Evolutionary conservation across 305 asterid species (phyloP).

Genomic region (Caryopteris hybrid): DNA sequence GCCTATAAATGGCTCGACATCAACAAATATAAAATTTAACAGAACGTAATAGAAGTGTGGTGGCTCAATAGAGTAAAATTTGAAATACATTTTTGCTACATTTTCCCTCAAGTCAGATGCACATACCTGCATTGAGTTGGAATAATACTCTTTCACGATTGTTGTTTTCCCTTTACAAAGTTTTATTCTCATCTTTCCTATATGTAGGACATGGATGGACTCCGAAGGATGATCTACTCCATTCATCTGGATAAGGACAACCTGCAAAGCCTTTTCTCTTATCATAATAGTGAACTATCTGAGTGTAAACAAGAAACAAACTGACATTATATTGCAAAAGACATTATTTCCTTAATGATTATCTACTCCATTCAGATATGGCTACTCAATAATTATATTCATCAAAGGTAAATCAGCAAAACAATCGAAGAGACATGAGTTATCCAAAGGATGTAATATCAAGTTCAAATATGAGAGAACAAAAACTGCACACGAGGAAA

Average conservation of each 20-base stretch:
- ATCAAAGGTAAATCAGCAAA: too few relatives aligned
- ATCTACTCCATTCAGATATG: too few relatives aligned
- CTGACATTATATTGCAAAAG: not conserved
- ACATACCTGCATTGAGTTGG: constrained; percentile 86
- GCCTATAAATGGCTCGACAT: too few relatives aligned
- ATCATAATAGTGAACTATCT: not conserved
- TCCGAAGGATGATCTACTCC: constrained; percentile 63
- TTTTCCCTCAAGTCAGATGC: too few relatives aligned
- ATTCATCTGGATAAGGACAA: constrained; percentile 64
- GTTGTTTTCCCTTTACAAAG: constrained; percentile 74
- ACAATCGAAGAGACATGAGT: not conserved
- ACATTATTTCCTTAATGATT: too few relatives aligned
- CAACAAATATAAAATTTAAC: too few relatives aligned
- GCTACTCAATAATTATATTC: too few relatives aligned
- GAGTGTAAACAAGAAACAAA: not conserved
- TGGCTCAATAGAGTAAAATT: too few relatives aligned
- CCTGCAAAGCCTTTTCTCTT: constrained; percentile 35
- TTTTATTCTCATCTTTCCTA: constrained; percentile 91
- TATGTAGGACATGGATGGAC: constrained; percentile 70
- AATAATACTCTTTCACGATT: constrained; percentile 74
- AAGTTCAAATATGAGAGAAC: too few relatives aligned
- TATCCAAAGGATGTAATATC: not conserved
- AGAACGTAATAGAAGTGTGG: too few relatives aligned
- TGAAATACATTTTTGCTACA: too few relatives aligned
- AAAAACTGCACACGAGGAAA: too few relatives aligned